A percentile compares a stretch with the other conserved stretches of the same genome.
Evolutionary conservation across 257 asterid genomes (phyloP).

Genomic region (Thymus mandschuricus): DNA sequence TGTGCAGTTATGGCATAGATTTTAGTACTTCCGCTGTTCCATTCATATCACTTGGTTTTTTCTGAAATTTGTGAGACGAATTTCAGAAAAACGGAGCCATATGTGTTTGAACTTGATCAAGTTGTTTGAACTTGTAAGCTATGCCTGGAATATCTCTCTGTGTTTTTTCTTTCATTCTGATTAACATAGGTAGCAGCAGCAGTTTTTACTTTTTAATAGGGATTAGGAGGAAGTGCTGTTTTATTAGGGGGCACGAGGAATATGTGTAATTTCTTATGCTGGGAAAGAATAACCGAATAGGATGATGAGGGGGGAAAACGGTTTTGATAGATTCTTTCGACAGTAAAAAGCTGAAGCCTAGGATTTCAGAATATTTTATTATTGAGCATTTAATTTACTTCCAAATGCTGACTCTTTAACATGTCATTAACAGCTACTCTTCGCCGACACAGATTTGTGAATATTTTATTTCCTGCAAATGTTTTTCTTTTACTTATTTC

Average conservation of each 20-base stretch:
- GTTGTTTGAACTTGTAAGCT: neutral
- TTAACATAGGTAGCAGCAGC: neutral
- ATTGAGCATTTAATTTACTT: slow-evolving; percentile 10
- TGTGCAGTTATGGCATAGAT: neutral
- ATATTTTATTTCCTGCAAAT: slow-evolving; percentile 10
- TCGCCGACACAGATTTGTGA: neutral
- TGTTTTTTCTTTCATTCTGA: neutral
- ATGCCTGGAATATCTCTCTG: neutral
- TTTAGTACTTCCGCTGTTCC: too few species aligned
- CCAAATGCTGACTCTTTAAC: slow-evolving; percentile 35
- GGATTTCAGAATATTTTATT: slow-evolving; percentile 1
- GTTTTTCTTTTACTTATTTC: neutral
- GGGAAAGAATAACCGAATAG: neutral
- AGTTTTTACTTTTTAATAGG: neutral
- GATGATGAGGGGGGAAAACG: neutral
- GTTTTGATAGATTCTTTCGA: slow-evolving; percentile 26
- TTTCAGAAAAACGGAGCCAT: too few species aligned
- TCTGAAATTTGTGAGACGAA: too few species aligned
- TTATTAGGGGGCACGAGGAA: slow-evolving; percentile 32
- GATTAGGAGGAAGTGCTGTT: slow-evolving; percentile 22
- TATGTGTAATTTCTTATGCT: slow-evolving; percentile 26
- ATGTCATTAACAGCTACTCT: slow-evolving; percentile 17
- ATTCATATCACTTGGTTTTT: too few species aligned
- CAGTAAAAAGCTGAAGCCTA: slow-evolving; percentile 30
- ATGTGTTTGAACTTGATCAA: too few species aligned